Evolutionary conservation across 1,284 basidiomycete species (phyloP).

Genomic region (Xerocomus minutiporus): DNA sequence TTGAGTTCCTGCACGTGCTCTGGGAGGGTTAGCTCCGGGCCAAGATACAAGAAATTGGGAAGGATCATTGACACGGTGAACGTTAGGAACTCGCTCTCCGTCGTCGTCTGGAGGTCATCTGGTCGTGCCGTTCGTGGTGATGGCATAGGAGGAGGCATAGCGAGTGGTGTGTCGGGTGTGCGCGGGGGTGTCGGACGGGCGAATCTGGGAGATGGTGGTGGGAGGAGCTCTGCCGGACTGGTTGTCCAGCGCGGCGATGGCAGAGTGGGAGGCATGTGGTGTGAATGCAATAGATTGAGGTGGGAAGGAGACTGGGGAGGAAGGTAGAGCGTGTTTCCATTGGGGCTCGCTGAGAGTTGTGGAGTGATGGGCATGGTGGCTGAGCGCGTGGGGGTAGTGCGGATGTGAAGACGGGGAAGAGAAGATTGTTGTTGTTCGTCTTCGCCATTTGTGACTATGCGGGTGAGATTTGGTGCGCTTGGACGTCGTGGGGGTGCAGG

Average conservation of each 20-base stretch:
- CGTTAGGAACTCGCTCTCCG: conserved; percentile 52
- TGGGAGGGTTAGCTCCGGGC: conserved; percentile 75
- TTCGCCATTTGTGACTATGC: conserved; percentile 48
- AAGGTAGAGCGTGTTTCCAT: conserved; percentile 36
- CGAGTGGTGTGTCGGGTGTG: conserved; percentile 49
- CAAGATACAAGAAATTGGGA: conserved; percentile 86
- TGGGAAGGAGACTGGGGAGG: conserved; percentile 58
- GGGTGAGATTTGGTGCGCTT: conserved; percentile 57
- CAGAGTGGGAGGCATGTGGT: conserved; percentile 46
- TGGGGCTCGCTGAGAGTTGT: conserved; percentile 19
- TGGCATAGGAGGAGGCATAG: conserved; percentile 18
- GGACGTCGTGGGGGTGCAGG: conserved; percentile 53
- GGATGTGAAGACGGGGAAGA: conserved; percentile 55
- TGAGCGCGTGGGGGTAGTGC: conserved; percentile 52
- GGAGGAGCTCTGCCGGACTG: conserved; percentile 32
- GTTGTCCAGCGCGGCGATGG: conserved; percentile 38
- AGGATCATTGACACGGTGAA: conserved; percentile 86
- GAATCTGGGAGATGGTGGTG: conserved; percentile 40
- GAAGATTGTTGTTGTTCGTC: conserved; percentile 40
- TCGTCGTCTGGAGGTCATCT: conserved; percentile 48
- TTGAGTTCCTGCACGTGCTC: conserved; percentile 75
- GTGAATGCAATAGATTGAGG: conserved; percentile 53
- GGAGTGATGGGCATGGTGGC: conserved; percentile 56
- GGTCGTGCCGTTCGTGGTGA: conserved; percentile 60
- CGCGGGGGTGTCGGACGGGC: conserved; percentile 44